Percentiles rank a stretch among this genome's conserved stretches.
phyloP scores from a whole-genome alignment of 2,329 filamentous ascomycete genomes.

The Tolypocladium tundrense region DNA sequence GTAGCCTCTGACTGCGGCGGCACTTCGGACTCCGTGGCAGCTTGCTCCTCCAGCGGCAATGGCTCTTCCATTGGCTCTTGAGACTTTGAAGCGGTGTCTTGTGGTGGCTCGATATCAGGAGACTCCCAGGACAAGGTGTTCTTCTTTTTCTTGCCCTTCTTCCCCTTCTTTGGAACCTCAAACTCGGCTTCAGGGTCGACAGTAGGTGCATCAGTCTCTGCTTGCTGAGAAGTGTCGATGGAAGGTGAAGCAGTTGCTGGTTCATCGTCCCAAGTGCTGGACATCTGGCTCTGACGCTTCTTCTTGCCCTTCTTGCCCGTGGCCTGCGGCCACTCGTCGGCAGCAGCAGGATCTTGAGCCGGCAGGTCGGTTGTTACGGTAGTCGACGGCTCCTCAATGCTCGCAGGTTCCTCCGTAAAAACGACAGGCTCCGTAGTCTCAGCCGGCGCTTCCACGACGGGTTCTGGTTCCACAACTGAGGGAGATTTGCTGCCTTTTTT shows the following conservation, averaged over 20 bases:
- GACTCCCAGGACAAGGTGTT: slow-evolving; percentile 4
- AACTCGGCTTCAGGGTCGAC: slow-evolving; percentile 1
- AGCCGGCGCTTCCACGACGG: background rate
- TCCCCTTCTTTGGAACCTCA: slow-evolving; percentile 3
- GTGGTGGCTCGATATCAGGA: background rate
- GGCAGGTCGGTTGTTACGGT: background rate
- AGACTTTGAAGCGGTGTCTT: background rate
- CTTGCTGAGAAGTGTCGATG: background rate
- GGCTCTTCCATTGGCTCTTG: background rate
- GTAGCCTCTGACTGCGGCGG: background rate
- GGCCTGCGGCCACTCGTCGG: slow-evolving; percentile 1
- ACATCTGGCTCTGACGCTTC: slow-evolving; percentile 2
- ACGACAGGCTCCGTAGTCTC: background rate
- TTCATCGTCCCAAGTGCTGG: background rate
- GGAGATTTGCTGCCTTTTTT: slow-evolving; percentile 17
- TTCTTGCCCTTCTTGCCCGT: slow-evolving; percentile 6
- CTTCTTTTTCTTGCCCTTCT: slow-evolving; percentile 11
- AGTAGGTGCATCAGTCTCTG: background rate
- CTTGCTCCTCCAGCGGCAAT: background rate
- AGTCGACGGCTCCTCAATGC: background rate
- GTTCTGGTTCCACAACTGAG: background rate
- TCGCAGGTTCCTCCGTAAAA: slow-evolving; percentile 2
- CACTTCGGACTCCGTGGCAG: background rate
- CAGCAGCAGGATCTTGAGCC: background rate
- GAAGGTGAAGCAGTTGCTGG: background rate